Percentiles rank a stretch among this genome's conserved stretches.
phyloP scores from a whole-genome alignment of 1,139 yeast species.

The Casaregolazyma lundiana region DNA sequence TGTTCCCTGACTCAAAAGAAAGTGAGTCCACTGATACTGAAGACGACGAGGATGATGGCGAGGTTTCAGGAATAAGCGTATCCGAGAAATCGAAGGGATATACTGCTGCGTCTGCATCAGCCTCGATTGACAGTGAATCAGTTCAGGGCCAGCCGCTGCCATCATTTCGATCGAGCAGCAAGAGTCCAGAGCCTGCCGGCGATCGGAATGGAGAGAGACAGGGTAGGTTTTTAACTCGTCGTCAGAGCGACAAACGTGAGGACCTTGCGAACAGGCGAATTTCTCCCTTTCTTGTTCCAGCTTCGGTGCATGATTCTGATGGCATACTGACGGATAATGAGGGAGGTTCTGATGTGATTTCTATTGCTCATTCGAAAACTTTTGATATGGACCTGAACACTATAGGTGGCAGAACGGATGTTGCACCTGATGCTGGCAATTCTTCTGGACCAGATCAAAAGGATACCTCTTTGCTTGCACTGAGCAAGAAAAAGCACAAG shows the following conservation, averaged over 20 bases:
- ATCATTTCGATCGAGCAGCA: neutral
- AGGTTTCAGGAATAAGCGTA: conserved; percentile 10
- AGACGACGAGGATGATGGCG: conserved; percentile 12
- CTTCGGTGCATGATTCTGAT: neutral
- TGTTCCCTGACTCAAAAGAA: conserved; percentile 49
- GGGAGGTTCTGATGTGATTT: neutral
- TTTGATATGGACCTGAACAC: neutral
- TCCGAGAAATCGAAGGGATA: conserved; percentile 1
- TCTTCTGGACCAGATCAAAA: neutral
- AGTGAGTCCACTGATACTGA: conserved; percentile 6
- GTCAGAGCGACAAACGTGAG: neutral
- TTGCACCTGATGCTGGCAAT: neutral
- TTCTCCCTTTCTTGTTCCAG: neutral
- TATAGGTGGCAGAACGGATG: neutral
- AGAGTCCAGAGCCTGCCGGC: neutral
- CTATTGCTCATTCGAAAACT: neutral
- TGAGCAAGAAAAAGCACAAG: conserved; percentile 9
- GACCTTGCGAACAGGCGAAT: neutral
- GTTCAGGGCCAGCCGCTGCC: neutral
- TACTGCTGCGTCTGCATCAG: neutral
- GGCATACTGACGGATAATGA: neutral
- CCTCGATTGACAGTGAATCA: neutral
- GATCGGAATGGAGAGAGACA: neutral
- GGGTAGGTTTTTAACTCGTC: neutral
- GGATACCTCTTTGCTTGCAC: neutral